Conservation (phyloP, 148 eudicot species). For the Heliamphora exappendiculata region DNA sequence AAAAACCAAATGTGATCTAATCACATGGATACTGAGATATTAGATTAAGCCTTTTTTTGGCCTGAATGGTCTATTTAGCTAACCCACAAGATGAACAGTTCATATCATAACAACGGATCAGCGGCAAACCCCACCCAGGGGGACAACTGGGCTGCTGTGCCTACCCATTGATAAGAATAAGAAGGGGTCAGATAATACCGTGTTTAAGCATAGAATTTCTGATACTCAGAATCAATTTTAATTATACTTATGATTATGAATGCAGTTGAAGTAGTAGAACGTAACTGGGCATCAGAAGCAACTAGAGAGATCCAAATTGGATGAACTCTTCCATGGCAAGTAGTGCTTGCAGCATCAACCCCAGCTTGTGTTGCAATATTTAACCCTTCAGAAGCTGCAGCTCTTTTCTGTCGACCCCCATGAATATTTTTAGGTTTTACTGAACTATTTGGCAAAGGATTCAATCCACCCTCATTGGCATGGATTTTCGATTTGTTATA, state of each 20-base stretch:
- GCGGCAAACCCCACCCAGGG: too few relatives aligned
- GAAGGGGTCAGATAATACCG: too few relatives aligned
- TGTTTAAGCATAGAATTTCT: too few relatives aligned
- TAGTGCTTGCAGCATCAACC: slow-evolving; percentile 15
- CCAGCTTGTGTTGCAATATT: slow-evolving; percentile 14
- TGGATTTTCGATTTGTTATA: slow-evolving; percentile 13
- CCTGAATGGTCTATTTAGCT: too few relatives aligned
- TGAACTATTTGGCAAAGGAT: slow-evolving; percentile 14
- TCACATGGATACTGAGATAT: too few relatives aligned
- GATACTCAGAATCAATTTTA: too few relatives aligned
- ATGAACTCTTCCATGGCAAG: slow-evolving; percentile 21
- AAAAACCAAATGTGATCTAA: too few relatives aligned
- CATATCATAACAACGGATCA: too few relatives aligned
- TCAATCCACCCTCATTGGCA: slow-evolving; percentile 16
- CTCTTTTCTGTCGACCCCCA: slow-evolving; percentile 13
- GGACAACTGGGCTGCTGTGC: too few relatives aligned
- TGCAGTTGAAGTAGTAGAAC: not conserved
- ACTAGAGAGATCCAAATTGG: slow-evolving; percentile 59
- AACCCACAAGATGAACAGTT: too few relatives aligned
- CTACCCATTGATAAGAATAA: too few relatives aligned
- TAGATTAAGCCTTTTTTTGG: too few relatives aligned
- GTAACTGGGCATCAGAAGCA: slow-evolving; percentile 46
- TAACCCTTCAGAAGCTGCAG: slow-evolving; percentile 14
- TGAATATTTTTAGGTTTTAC: slow-evolving; percentile 28
- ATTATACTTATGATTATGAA: not conserved